Conservation (phyloP, 768 basidiomycete species). For the Pleurotus djamor region DNA sequence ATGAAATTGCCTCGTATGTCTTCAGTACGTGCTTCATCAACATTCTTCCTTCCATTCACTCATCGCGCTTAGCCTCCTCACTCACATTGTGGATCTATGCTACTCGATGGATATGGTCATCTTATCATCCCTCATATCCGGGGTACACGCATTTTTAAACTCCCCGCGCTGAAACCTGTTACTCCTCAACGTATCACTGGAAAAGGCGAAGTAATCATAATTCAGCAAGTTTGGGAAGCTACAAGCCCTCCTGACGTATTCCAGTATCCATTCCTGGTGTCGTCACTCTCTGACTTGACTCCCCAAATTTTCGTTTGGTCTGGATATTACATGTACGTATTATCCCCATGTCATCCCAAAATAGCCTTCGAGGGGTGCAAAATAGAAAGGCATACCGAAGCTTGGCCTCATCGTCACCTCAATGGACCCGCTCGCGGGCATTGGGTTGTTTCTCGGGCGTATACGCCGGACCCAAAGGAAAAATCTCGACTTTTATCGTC, state of each 20-base stretch:
- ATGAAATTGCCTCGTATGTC: neutral
- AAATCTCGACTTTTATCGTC: neutral
- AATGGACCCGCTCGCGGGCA: neutral
- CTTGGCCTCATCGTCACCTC: too few species aligned
- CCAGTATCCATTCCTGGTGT: neutral
- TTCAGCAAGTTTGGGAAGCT: neutral
- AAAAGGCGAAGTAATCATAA: neutral
- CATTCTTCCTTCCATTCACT: too few species aligned
- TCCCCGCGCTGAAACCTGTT: neutral
- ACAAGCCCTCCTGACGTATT: neutral
- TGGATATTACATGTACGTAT: neutral
- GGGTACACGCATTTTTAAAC: neutral
- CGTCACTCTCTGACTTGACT: neutral
- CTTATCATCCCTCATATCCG: neutral
- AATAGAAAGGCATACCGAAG: neutral
- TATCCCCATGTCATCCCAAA: neutral
- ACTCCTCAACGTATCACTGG: neutral
- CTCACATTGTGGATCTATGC: neutral
- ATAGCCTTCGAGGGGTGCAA: neutral
- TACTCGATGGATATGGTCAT: neutral
- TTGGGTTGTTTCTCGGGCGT: neutral
- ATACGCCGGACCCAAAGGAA: neutral
- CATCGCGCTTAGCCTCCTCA: too few species aligned
- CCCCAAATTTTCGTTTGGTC: neutral
- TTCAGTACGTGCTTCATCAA: neutral